These are phyloP conservation scores for Rhamnella rubrinervis DNA, from an alignment of 331 rosid genomes.

Conservation along the genomic window DNA sequence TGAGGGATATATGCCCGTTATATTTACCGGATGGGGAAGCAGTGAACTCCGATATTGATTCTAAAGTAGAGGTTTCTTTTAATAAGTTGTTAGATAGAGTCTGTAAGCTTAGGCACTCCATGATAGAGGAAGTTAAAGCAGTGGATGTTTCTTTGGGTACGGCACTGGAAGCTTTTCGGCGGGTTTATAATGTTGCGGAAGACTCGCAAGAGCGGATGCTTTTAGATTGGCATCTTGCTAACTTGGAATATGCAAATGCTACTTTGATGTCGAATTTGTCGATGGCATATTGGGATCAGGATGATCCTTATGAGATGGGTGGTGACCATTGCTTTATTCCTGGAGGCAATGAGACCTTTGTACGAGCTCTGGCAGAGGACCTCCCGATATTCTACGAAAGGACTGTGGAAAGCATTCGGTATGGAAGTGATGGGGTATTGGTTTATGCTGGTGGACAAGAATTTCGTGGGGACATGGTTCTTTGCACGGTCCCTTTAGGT, in stretches of 20 bases:
- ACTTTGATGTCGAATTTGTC: conserved; percentile 81
- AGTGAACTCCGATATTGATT: conserved; percentile 71
- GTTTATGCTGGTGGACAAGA: conserved; percentile 65
- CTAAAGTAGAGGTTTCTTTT: conserved; percentile 68
- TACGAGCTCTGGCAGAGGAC: conserved; percentile 67
- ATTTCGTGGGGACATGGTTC: conserved; percentile 67
- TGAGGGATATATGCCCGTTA: conserved; percentile 83
- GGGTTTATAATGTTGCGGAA: conserved; percentile 66
- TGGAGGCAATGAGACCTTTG: conserved; percentile 74
- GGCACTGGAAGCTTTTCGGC: conserved; percentile 72
- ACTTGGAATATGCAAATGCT: conserved; percentile 94
- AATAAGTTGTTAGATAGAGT: conserved; percentile 83
- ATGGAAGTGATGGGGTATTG: conserved; percentile 72
- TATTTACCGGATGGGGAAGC: conserved; percentile 80
- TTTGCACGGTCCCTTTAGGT: conserved; percentile 84
- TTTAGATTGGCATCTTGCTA: conserved; percentile 89
- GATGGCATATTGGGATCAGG: conserved; percentile 91
- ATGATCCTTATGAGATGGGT: conserved; percentile 53
- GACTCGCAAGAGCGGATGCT: conserved; percentile 71
- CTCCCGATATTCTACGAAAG: conserved; percentile 79
- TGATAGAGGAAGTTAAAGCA: conserved; percentile 82
- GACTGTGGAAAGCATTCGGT: conserved; percentile 64
- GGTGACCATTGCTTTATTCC: conserved; percentile 97
- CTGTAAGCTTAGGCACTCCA: conserved; percentile 81
- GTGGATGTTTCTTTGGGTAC: conserved; percentile 81